Percentiles rank a stretch among this genome's conserved stretches.
phyloP scores from a whole-genome alignment of 768 basidiomycete species.

The Multifurca ochricompacta region DNA sequence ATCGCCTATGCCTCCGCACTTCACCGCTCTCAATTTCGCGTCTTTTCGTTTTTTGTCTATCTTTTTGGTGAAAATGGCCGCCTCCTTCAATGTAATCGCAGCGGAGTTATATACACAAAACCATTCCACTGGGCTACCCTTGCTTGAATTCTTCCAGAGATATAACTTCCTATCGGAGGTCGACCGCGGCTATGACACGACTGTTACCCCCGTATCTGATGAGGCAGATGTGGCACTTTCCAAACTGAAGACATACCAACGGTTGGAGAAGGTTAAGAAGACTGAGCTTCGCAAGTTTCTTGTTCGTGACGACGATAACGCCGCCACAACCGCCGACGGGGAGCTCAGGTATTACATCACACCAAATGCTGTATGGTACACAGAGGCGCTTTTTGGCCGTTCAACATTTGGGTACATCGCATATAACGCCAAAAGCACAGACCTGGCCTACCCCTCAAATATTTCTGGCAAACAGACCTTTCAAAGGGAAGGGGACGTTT shows the following conservation, averaged over 20 bases:
- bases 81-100: constrained; percentile 7
- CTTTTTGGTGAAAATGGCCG: not conserved
- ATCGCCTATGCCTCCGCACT: not conserved
- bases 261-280: not conserved
- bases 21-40: not conserved
- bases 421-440: not conserved
- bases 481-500: not conserved
- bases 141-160: constrained; percentile 5
- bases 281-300: not conserved
- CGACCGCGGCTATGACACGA: not conserved
- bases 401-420: not conserved
- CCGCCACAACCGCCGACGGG: not conserved
- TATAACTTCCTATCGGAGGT: not conserved
- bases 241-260: not conserved
- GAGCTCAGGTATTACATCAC: not conserved
- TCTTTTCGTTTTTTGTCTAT: not conserved
- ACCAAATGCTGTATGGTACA: not conserved
- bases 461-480: not conserved
- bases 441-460: not conserved
- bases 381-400: not conserved
- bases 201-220: not conserved
- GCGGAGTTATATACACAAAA: not conserved
- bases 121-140: not conserved
- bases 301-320: not conserved
- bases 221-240: not conserved